Base-by-base conservation (phyloP, 352 stramenopile species). In the Phytopythium litorale region DNA sequence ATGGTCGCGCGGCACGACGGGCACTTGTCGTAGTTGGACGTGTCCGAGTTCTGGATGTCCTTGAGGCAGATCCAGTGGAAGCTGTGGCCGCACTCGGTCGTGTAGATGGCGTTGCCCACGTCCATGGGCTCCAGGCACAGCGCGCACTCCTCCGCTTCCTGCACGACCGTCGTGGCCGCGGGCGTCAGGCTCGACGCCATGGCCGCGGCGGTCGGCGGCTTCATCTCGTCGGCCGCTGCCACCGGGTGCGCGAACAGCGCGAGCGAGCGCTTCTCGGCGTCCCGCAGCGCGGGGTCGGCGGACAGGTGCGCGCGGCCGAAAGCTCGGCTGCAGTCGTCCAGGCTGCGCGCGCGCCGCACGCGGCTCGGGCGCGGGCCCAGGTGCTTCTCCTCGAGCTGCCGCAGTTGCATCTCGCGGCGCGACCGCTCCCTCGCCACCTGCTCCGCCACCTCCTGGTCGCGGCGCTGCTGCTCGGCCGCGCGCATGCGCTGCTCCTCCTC, bases 21-120 rank as follows among this genome's bases (percentile, higher is more conserved):
- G 32, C 86, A 94, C 50, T 93, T 90, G 66, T 94, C 86, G 46
- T 86, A 91, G 51, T 94, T 94, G 45, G 80, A 88, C 33, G 78
- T 79, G 55, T 90, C 81, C 25, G 84, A 93, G 19, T 71, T 74
- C 65, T 92, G 83, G 46, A 93, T 94, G 19, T 90, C 84, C 58
- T 94, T 92, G 1, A 94, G 66, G 59, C 86, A 94, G 30, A 76
- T 79, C 84, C 83, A 94, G 60, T 94, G 86, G 73, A 94, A 94
- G 61, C 79, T 91, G 64, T 94, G 86, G 49, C 84, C 84, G 60
- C 86, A 94, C 19, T 79, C 78, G 8, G 86, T 94, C 42, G 86
- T 94, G 59, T 87, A 92, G 62, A 94, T 92, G 15, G 86, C 86
- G 37, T 92, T 63, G 43, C 86, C 86, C 12, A 87, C 78, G 46